These are phyloP conservation scores for Cryptosporidium bovis DNA, from an alignment of 169 alveolate genomes.

Conservation along the genomic window DNA sequence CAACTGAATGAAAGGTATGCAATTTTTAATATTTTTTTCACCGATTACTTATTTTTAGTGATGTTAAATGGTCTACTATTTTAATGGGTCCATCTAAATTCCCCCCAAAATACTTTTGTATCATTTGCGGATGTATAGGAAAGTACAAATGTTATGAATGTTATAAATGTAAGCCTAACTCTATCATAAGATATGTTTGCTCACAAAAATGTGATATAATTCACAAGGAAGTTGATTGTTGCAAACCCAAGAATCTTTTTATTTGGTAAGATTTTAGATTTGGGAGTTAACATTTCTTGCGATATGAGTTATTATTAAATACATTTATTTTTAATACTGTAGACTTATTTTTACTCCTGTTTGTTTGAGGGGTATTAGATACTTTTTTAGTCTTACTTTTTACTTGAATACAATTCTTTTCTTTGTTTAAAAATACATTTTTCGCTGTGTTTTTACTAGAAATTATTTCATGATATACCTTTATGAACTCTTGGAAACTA, in stretches of 20 bases:
- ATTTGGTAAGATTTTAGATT: slow-evolving; percentile 11
- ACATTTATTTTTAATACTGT: slow-evolving; percentile 49
- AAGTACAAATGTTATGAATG: slow-evolving; percentile 64
- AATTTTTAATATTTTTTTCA: not conserved
- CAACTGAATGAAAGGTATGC: slow-evolving; percentile 59
- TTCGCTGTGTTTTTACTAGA: slow-evolving; percentile 1
- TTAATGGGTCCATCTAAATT: slow-evolving; percentile 53
- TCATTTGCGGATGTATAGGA: slow-evolving; percentile 65
- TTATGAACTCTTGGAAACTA: slow-evolving; percentile 29
- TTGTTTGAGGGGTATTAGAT: no score
- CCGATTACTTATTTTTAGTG: not conserved
- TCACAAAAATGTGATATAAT: slow-evolving; percentile 44
- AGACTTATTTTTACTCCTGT: not conserved
- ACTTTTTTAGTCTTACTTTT: no score
- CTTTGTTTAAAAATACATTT: not conserved
- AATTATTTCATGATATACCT: slow-evolving; percentile 23
- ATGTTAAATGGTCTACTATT: slow-evolving; percentile 50
- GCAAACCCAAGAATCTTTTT: slow-evolving; percentile 61
- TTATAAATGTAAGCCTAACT: slow-evolving; percentile 53
- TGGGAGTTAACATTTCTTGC: slow-evolving; percentile 47
- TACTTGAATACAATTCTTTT: no score
- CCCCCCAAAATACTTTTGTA: slow-evolving; percentile 61
- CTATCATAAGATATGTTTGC: slow-evolving; percentile 68
- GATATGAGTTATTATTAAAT: slow-evolving; percentile 45
- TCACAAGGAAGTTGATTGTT: slow-evolving; percentile 68